Conservation (phyloP, 2,329 filamentous ascomycete genomes). For the Phaeosphaeria sp. region DNA sequence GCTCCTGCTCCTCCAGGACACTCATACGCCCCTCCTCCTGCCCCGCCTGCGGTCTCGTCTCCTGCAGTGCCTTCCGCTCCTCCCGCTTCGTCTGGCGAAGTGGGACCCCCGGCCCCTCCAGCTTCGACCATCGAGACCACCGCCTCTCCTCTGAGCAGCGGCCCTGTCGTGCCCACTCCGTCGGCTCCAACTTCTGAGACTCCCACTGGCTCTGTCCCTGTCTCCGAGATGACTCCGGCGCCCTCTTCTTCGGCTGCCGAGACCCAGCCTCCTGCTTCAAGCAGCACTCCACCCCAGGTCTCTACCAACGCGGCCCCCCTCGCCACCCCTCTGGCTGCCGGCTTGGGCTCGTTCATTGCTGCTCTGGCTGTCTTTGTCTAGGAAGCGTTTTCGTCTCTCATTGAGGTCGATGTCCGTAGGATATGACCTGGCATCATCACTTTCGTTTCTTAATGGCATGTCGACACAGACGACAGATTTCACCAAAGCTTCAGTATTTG, state of each 20-base stretch:
- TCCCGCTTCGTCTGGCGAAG: background rate
- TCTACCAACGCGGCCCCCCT: slow-evolving; percentile 25
- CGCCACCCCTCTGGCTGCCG: slow-evolving; percentile 22
- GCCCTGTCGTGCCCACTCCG: slow-evolving; percentile 7
- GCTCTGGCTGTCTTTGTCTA: slow-evolving; percentile 28
- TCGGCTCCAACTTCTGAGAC: slow-evolving; percentile 7
- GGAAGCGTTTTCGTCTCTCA: slow-evolving; percentile 7
- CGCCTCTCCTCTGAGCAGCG: slow-evolving; percentile 14
- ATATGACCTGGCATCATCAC: slow-evolving; percentile 14
- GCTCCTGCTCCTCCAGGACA: slow-evolving; percentile 9
- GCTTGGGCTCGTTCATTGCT: slow-evolving; percentile 28
- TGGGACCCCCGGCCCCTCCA: slow-evolving; percentile 2
- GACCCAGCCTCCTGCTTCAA: slow-evolving; percentile 7
- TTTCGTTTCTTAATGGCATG: slow-evolving; percentile 4
- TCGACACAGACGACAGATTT: slow-evolving; percentile 5
- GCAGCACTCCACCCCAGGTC: slow-evolving; percentile 9
- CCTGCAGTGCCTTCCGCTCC: background rate
- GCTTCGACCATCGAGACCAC: slow-evolving; percentile 6
- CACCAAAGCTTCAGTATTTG: slow-evolving; percentile 15
- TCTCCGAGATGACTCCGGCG: slow-evolving; percentile 7
- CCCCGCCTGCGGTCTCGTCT: slow-evolving; percentile 12
- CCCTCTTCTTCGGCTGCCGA: slow-evolving; percentile 19
- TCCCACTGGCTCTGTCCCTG: slow-evolving; percentile 3
- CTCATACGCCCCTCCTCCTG: slow-evolving; percentile 11
- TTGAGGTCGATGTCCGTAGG: slow-evolving; percentile 10